These are phyloP conservation scores for Chrysosporium keratinophilum DNA, from an alignment of 2,329 filamentous ascomycete genomes.

Conservation along the genomic window DNA sequence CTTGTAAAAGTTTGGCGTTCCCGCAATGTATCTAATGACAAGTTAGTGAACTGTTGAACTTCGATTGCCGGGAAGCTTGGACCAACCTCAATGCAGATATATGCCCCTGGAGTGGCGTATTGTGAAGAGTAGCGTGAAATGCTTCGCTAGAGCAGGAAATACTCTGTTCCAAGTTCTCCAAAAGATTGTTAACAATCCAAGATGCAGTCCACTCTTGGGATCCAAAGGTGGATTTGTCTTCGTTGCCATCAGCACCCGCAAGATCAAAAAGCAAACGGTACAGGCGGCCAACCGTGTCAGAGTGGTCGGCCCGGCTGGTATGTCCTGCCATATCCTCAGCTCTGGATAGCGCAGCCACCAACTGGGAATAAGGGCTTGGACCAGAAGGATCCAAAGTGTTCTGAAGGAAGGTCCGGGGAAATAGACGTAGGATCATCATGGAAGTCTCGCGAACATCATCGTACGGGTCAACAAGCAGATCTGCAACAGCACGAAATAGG, in stretches of 20 bases:
- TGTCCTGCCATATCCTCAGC: conserved; percentile 33
- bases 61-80: neutral
- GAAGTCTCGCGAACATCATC: conserved; percentile 68
- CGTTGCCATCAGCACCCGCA: conserved; percentile 31
- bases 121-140: conserved; percentile 55
- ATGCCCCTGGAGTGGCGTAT: conserved; percentile 58
- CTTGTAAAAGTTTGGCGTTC: conserved; percentile 32
- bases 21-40: conserved; percentile 39
- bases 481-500: conserved; percentile 51
- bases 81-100: conserved; percentile 55
- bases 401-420: conserved; percentile 24
- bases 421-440: conserved; percentile 36
- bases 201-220: conserved; percentile 31
- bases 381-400: neutral
- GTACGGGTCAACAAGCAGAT: conserved; percentile 79
- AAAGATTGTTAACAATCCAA: conserved; percentile 47
- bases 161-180: conserved; percentile 55
- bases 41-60: conserved; percentile 3
- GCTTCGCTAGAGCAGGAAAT: conserved; percentile 53
- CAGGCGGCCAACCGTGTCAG: conserved; percentile 75
- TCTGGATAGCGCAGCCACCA: conserved; percentile 26
- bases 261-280: conserved; percentile 60
- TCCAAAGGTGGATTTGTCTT: neutral
- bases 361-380: conserved; percentile 12
- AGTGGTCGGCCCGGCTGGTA: conserved; percentile 80